Evolutionary conservation across 1,284 basidiomycete genomes (phyloP).

Genomic region (Exsudoporus floridanus): DNA sequence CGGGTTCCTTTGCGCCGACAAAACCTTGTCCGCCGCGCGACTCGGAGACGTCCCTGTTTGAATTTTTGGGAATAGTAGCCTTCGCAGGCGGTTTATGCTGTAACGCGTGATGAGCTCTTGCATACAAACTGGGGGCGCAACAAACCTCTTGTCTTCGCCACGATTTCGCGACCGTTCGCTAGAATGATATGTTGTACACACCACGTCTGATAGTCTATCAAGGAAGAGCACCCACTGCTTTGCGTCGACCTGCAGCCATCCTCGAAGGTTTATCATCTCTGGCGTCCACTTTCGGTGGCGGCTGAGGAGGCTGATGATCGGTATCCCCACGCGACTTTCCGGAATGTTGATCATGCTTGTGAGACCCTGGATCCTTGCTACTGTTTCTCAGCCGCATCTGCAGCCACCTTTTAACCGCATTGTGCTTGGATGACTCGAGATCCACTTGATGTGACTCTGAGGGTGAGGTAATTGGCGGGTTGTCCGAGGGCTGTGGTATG

Average conservation of each 20-base stretch:
- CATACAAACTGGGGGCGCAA: not conserved
- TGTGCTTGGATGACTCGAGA: too few species aligned
- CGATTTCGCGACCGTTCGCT: not conserved
- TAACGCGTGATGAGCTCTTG: not conserved
- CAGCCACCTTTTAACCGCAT: too few species aligned
- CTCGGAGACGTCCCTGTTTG: not conserved
- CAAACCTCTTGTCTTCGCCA: not conserved
- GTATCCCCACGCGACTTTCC: not conserved
- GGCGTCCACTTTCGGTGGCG: not conserved
- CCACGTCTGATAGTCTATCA: not conserved
- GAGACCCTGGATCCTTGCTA: too few species aligned
- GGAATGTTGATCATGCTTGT: too few species aligned
- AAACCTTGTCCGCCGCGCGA: not conserved
- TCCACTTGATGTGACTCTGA: too few species aligned
- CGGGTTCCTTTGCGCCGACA: not conserved
- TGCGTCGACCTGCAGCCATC: not conserved
- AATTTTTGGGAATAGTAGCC: too few species aligned
- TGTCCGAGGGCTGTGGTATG: too few species aligned
- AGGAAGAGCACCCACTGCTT: not conserved
- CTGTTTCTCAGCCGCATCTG: too few species aligned
- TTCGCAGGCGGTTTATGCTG: not conserved
- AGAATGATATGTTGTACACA: not conserved
- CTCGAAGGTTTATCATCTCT: not conserved
- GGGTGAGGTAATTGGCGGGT: too few species aligned
- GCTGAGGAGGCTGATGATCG: not conserved